Base-by-base conservation (phyloP, 1,139 yeast species). In the Yamadazyma mexicana region DNA sequence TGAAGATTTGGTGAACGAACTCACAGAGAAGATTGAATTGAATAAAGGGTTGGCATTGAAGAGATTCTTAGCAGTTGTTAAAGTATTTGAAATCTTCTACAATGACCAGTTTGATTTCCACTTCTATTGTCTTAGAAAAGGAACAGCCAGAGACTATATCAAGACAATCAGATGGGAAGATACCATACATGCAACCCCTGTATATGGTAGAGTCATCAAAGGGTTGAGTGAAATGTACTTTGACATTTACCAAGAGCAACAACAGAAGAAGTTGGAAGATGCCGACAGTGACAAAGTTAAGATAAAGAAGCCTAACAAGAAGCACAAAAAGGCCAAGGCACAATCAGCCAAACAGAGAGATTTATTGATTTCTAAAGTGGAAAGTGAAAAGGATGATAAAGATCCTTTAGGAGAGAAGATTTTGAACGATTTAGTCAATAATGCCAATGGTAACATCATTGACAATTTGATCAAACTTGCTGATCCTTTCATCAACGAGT, bases 21-120 rank as follows among this genome's bases (percentile, higher is more conserved):
- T 51, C 47, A 48, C 33, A 15, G 72, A 69, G 30, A 62, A 66
- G 35, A 58, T 65, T 17, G 69, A 67, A 16, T 69, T 71, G 37
- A 74, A 70, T 52, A 69, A 74, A 43, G 96, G 95, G 0, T 66
- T 92, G 50, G 81, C 97, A 0, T 64, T 89, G 49, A 94, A 94
- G 62, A 77, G 98, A 54, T 88, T 76, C 57, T 62, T 69, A 29
- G 82, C 89, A 1, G 74, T 89, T 25, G 68, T 81, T 38, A 79
- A 81, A 45, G 76, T 85, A 23, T 88, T 82, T 62, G 75, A 79
- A 37, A 86, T 80, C 42, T 88, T 83, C 62, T 77, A 70, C 57
- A 79, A 79, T 46, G 98, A 94, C 56, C 97, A 92, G 64, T 77
- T 85, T 51, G 99, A 92, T 59, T 92, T 92, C 81, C 98, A 92